Evolutionary conservation across 1,284 basidiomycete species (phyloP), one percentile per base, ranked within the genome.

Genomic region (Fomitopsis schrenkii): DNA sequence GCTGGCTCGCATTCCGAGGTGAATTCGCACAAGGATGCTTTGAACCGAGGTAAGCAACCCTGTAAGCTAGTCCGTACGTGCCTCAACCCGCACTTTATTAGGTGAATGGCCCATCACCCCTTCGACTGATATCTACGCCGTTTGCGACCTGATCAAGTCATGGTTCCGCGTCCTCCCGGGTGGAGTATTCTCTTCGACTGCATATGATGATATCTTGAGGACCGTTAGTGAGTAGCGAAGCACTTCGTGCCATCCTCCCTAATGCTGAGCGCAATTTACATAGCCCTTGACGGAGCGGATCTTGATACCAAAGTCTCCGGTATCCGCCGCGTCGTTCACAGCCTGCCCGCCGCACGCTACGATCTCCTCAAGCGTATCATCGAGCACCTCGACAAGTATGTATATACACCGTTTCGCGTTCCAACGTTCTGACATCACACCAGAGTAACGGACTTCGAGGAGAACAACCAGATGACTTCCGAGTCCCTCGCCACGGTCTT

Each of bases 401-500:
- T 75, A 15, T 14, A n/a, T n/a, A 12, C 28, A 44, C 26, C 28
- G 0, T 30, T 14, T 40, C 36, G 26, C 30, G 48, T 56, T n/a
- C 19, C 19, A 2, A 14, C 12, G n/a, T 44, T 48, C 33, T 48
- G 22, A 54, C 62, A 56, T 59, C n/a, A 19, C 59, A 41, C 2
- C 69, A 91, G 90, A 69, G 88, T 94, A 33, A 91, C 90, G 8
- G 92, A 94, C 68, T 91, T 83, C 71, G 92, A 94, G 70, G 90
- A 92, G 62, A 82, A 87, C 55, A 94, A 94, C 67, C 90, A 94
- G 63, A 94, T 94, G 92, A 91, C 88, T 1, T 86, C 90, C 0
- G 88, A 91, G 66, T 88, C 89, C 6, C 78, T 94, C 3, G 87
- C 92, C 0, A 93, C 92, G 54, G 90, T 93, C 26, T 93, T 93